phyloP scores from a whole-genome alignment of 2,329 filamentous ascomycete species.

The Pseudogymnoascus sp. region DNA sequence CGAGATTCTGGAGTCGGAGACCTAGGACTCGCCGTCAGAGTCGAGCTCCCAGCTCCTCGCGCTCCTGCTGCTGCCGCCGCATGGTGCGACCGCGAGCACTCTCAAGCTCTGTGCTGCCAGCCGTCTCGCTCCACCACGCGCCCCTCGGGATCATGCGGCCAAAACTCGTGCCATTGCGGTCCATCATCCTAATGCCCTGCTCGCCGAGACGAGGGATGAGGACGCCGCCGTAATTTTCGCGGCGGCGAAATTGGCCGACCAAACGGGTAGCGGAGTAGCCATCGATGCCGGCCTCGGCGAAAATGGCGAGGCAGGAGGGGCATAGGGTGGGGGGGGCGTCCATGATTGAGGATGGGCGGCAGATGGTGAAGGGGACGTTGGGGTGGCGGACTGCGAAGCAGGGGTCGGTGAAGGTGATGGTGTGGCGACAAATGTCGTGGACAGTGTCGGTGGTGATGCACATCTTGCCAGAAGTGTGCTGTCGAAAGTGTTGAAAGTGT shows the following conservation, averaged over 20 bases:
- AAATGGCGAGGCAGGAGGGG: not conserved
- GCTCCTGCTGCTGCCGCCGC: not conserved
- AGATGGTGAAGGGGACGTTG: not conserved
- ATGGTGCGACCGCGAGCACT: not conserved
- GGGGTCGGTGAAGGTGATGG: not conserved
- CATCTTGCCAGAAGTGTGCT: not conserved
- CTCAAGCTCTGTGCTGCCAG: not conserved
- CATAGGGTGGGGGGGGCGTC: not conserved
- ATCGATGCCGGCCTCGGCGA: not conserved
- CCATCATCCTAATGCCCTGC: not conserved
- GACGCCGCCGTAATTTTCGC: not conserved
- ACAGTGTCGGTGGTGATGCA: not conserved
- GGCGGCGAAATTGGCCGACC: not conserved
- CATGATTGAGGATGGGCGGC: not conserved
- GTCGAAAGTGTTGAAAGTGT: not conserved
- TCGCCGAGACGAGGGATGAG: not conserved
- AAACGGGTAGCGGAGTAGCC: not conserved
- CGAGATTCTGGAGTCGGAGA: not conserved
- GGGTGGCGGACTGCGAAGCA: not conserved
- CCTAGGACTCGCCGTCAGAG: not conserved
- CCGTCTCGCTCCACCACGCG: not conserved
- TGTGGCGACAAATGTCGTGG: not conserved
- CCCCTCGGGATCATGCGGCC: not conserved
- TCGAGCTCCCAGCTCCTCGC: not conserved
- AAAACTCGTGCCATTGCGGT: not conserved